Percentiles rank a stretch among this genome's conserved stretches.
These are phyloP conservation scores for Oidiodendron maius DNA, from an alignment of 495 filamentous ascomycete genomes.

Conservation along the genomic window DNA sequence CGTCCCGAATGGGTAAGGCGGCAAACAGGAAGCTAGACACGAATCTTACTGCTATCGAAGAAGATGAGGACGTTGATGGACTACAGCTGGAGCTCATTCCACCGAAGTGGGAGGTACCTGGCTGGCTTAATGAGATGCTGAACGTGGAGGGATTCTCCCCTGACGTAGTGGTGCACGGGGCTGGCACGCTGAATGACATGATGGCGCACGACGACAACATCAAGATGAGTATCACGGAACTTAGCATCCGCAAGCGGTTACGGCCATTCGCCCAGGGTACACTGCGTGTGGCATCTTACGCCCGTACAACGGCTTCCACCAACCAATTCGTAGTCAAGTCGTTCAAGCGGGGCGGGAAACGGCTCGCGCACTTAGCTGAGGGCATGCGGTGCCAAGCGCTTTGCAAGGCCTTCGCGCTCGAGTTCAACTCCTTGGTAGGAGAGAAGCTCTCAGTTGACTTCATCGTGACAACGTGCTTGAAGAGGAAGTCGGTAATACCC, in stretches of 20 bases:
- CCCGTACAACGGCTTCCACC: conserved; percentile 21
- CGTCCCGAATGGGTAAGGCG: background rate
- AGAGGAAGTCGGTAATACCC: conserved; percentile 14
- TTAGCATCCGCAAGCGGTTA: conserved; percentile 23
- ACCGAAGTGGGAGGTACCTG: conserved; percentile 22
- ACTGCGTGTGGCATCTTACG: conserved; percentile 26
- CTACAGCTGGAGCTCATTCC: conserved; percentile 14
- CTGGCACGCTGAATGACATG: conserved; percentile 23
- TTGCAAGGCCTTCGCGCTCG: conserved; percentile 34
- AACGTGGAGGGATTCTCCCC: conserved; percentile 24
- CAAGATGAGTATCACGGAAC: conserved; percentile 18
- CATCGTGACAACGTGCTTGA: conserved; percentile 26
- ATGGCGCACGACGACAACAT: conserved; percentile 25
- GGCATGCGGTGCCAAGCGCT: conserved; percentile 31
- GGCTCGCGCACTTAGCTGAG: conserved; percentile 24
- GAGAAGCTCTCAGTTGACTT: conserved; percentile 26
- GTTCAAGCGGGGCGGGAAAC: conserved; percentile 20
- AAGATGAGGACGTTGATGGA: conserved; percentile 7
- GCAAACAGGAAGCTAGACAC: background rate
- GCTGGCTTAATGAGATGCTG: conserved; percentile 28
- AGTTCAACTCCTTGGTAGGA: conserved; percentile 28
- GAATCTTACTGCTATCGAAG: conserved; percentile 15
- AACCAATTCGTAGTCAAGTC: conserved; percentile 28
- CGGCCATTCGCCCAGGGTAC: conserved; percentile 28
- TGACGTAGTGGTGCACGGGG: conserved; percentile 14